Evolutionary conservation across 2,329 filamentous ascomycete species (phyloP).

Genomic region (Fusarium poae): DNA sequence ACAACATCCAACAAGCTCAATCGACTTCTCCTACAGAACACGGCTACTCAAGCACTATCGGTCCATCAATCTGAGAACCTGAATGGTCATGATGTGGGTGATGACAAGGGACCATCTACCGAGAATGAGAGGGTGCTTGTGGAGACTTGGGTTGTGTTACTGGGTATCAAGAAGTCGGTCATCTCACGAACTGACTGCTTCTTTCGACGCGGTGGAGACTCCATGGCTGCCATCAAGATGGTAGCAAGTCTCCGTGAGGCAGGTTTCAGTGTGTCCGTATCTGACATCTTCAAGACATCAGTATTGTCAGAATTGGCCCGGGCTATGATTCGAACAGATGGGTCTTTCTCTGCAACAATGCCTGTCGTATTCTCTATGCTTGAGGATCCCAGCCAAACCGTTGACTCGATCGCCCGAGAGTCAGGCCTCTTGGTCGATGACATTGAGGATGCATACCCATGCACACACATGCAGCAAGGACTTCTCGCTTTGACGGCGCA

Average conservation of each 20-base stretch:
- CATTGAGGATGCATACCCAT: conserved; percentile 3
- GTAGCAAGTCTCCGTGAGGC: neutral
- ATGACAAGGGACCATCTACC: neutral
- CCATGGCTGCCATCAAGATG: neutral
- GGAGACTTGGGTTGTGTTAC: neutral
- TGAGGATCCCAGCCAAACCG: rapidly evolving
- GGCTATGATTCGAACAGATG: neutral
- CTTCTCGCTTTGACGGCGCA: conserved; percentile 10
- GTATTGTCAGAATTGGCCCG: neutral
- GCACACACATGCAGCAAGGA: conserved; percentile 13
- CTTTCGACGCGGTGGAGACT: conserved; percentile 3
- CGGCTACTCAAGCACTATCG: neutral
- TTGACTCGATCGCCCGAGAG: neutral
- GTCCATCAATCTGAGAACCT: neutral
- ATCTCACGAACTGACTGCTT: neutral
- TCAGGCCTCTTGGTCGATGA: neutral
- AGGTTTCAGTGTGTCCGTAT: neutral
- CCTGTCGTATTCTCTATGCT: neutral
- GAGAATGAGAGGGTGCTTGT: neutral
- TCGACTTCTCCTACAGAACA: neutral
- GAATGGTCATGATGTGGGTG: neutral
- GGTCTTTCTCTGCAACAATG: neutral
- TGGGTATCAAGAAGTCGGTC: neutral
- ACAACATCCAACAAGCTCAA: conserved; percentile 11
- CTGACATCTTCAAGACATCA: conserved; percentile 6